Base-by-base conservation (phyloP, 2,329 filamentous ascomycete species). In the Colletotrichum scovillei region DNA sequence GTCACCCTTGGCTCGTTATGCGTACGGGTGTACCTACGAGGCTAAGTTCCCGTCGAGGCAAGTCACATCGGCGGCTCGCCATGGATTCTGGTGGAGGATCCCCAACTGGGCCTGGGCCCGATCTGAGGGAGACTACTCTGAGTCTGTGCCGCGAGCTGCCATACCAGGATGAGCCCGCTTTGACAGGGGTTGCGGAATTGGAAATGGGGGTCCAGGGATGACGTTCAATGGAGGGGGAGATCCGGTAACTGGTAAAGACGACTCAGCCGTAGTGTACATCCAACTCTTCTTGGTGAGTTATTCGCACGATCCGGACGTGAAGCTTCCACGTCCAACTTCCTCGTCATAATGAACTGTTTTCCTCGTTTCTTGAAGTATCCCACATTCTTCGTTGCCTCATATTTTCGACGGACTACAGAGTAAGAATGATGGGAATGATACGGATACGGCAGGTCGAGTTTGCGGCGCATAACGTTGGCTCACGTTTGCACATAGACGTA, bases 51-150 rank as follows among this genome's bases (percentile, higher is more conserved):
- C 8, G 35, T 11, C 26, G 49, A 38, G 63, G 30, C 35, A 67
- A 58, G 63, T 72, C 63, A 68, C 46, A 62, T 68, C 19, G 42
- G 16, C 42, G 38, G 38, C 38, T 42, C 38, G 38, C 38, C 12
- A 42, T 42, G 38, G 38, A 42, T 16, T n/a, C 19, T 49, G 42
- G 67, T 60, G 57, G 42, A 68, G 35, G 56, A 12, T 42, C 60
- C 60, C 67, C 11, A 53, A 62, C 46, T 32, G 49, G 22, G 64
- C 46, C 64, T 68, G 28, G 56, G 22, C 42, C 64, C 46, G 63
- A 72, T 72, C 56, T 62, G 49, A 68, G 42, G 62, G 62, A 66
- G 67, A n/a, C 60, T 64, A 66, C 26, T 55, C n/a, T n/a, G 22
- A 55, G 55, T 58, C 28, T 28, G 26, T 58, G 52, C 59, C 19